Conservation (phyloP, 106 monocot species). For the Chionographis japonica region DNA sequence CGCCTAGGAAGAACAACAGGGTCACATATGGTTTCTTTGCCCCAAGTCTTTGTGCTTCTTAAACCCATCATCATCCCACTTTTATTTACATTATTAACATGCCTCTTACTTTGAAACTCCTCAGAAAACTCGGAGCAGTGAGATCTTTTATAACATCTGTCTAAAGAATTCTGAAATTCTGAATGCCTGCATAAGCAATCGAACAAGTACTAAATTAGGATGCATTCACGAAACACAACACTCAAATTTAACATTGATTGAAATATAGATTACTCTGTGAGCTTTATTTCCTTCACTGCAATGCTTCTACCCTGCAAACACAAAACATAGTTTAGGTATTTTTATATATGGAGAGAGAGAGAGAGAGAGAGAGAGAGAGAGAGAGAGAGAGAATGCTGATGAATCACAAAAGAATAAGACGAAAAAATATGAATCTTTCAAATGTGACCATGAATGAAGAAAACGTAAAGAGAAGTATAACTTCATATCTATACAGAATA, state of each 20-base stretch:
- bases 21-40: constrained; percentile 15
- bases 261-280: constrained; percentile 21
- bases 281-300: constrained; percentile 13
- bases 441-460: too few species aligned
- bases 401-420: too few species aligned
- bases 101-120: constrained; percentile 30
- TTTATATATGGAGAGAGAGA: too few species aligned
- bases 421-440: too few species aligned
- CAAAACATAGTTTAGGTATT: neutral
- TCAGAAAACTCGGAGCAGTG: constrained; percentile 8
- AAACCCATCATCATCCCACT: constrained; percentile 17
- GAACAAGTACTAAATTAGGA: constrained; percentile 2
- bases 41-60: constrained; percentile 13
- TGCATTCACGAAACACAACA: neutral
- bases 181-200: constrained; percentile 19
- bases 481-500: too few species aligned
- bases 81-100: constrained; percentile 22
- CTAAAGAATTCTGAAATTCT: constrained; percentile 10
- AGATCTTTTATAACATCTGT: constrained; percentile 23
- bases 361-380: too few species aligned
- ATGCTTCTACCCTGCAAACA: constrained; percentile 26
- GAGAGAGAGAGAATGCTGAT: too few species aligned
- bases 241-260: neutral
- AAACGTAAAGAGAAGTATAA: too few species aligned
- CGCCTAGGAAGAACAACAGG: constrained; percentile 20